Evolutionary conservation across 2,329 filamentous ascomycete species (phyloP), one percentile per base, ranked within the genome.

Genomic region (Calonectria fujianensis): DNA sequence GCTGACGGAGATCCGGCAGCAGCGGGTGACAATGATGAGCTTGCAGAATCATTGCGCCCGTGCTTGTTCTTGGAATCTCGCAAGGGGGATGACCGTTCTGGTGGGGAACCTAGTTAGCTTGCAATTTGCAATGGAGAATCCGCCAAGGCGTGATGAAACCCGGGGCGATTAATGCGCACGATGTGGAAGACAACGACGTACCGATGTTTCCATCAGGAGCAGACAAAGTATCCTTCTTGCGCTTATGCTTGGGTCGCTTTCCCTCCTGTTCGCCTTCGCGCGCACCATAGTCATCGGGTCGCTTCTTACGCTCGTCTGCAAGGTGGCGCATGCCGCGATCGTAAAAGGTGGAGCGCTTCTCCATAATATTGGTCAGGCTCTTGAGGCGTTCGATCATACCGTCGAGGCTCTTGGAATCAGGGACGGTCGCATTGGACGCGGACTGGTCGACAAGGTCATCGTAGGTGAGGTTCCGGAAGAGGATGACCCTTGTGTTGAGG

Each of bases 301-400:
- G 87, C 52, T 92, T 90, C 83, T 95, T 94, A 68, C 93, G 89
- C 82, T 90, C 90, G 80, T 90, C 88, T 9, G 93, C 91, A 70
- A 96, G 87, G 78, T 94, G 89, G 71, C 94, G 88, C 91, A 96
- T 94, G 45, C 93, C 93, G 45, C 91, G 90, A 81, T 96, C 94
- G 83, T 93, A 95, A 76, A 91, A 90, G 29, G 89, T 89, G 52
- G 91, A 92, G 65, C 94, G 90, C 77, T 90, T 90, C 80, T 95
- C 93, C 80, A 95, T 92, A 69, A 91, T 90, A 74, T 92, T 91
- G 76, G 91, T 89, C 74, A 96, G 88, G 77, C 87, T 89, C 80
- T 92, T 90, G 70, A 96, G 87, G 72, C 91, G 89, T 57, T 90
- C 88, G 59, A 94, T 90, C 78, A 94, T 89, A 72, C 91, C 88